Percentiles rank a stretch among this genome's conserved stretches.
Conservation (phyloP, 139 green algal species). For the Auxenochlorella protothecoides region DNA sequence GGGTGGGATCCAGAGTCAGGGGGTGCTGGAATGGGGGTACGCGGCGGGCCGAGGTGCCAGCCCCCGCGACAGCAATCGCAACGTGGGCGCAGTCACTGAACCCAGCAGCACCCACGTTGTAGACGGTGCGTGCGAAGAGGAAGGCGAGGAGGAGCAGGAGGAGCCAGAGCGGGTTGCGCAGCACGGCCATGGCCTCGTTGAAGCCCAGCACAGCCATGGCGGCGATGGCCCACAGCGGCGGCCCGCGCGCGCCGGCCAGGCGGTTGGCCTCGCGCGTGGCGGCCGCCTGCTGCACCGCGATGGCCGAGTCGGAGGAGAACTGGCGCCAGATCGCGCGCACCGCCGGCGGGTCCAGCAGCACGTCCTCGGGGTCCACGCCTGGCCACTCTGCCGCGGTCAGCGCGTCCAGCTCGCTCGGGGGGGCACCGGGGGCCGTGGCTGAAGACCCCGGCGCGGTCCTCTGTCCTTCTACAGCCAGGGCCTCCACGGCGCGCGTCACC, state of each 20-base stretch:
- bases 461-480: too few species aligned
- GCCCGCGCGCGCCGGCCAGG: conserved; percentile 51
- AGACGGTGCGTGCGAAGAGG: conserved; percentile 37
- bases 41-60: not conserved
- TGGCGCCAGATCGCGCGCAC: conserved; percentile 56
- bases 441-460: not conserved
- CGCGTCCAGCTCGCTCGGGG: conserved; percentile 31
- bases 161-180: conserved; percentile 71
- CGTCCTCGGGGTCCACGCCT: conserved; percentile 13
- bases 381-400: conserved; percentile 42
- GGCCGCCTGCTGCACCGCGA: conserved; percentile 63
- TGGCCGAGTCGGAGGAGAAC: conserved; percentile 50
- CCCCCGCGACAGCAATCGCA: not conserved
- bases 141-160: conserved; percentile 36
- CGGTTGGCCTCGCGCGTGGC: conserved; percentile 62
- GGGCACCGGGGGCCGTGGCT: not conserved
- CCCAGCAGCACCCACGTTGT: conserved; percentile 8
- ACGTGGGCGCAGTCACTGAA: not conserved
- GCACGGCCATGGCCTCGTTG: conserved; percentile 75
- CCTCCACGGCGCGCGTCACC: too few species aligned
- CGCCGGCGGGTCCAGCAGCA: conserved; percentile 41
- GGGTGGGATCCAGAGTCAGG: not conserved
- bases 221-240: conserved; percentile 78
- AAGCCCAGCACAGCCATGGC: conserved; percentile 85
- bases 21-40: not conserved